Base-by-base conservation (phyloP, 148 eudicot genomes). In the Fagopyrum tataricum region DNA sequence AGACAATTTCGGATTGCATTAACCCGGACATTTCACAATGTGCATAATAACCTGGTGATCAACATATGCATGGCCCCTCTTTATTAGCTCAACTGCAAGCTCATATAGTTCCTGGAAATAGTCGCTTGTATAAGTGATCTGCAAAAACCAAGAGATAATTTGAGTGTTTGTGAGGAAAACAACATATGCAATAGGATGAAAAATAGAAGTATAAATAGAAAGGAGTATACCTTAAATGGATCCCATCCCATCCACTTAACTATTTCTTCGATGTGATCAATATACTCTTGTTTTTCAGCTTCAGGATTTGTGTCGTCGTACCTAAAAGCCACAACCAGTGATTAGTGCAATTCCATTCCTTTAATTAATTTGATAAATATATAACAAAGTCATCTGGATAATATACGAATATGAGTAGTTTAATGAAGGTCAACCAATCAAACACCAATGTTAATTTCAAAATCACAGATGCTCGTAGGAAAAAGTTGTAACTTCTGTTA, bases 181-280 rank as follows among this genome's bases (percentile, higher is more conserved):
- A 56, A 21, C 64, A 58, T 58, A 58, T 7, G 8, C 64, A 58
- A 4, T 23, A 23, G 64, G 26, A 23, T 21, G 11, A 6, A 58
- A 58, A n/a, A 23, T 58, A 17, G 26, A 44, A 21, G 42, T 71
- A 43, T 14, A 24, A 12, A 23, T 8, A 48, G 2, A 71, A 11
- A 20, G 7, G 18, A 8, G 56, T 17, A 61, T 85, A 93, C 98
- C 91, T 93, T 87, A 82, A 79, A 83, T 58, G 98, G 96, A 76
- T 87, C 80, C 98, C 98, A 93, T 20, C 98, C 98, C 95, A 93
- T 93, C 98, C 98, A 91, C 55, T 76, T 70, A 37, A 93, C 95
- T 80, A 89, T 93, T 76, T 94, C 97, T 68, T 73, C 51, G 79
- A 70, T 76, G 72, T 79, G 75, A 44, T 68, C 75, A 42, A 83